Base-by-base conservation (phyloP, 805 yeast species). In the Yamadazyma nakazawae region DNA sequence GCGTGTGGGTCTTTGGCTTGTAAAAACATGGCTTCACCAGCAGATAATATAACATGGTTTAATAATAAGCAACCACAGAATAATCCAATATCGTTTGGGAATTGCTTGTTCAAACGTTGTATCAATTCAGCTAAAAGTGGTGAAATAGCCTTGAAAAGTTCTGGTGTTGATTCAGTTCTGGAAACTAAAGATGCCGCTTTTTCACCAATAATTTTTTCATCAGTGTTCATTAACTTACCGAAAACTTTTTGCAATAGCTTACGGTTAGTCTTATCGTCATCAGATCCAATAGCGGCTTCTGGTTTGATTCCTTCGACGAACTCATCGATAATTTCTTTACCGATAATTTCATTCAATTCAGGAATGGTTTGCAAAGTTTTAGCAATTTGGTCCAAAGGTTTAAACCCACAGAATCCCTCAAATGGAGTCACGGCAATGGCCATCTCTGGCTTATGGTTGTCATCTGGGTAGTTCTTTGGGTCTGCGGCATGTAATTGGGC, bases 401-500 rank as follows among this genome's bases (percentile, higher is more conserved):
- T 85, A 75, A 94, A 94, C 0, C 99, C 99, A 69, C 99, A 94
- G 70, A 94, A 92, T 0, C 97, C 98, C 73, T 94, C 98, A 59
- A 94, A 94, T 50, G 81, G 88, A 18, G 98, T 91, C 45, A 94
- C 83, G 8, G 99, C 99, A 61, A 94, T 81, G 42, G 99, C 98
- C 99, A 94, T 94, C 68, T 94, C 99, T n/a, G 99, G 99, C 74
- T 94, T 94, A 71, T 94, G 99, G 74, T 94, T 94, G 65, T 85
- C 96, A 70, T 94, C 99, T 3, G 98, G 98, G 66, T 94, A 94
- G 70, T 94, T 87, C 59, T 82, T 81, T 47, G 99, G 98, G 70
- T 94, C 98, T 25, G 75, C 68, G 14, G 78, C 77, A 61, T 86
- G 96, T 58, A 94, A 76, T 53, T 80, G 80, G 40, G 77, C 81